phyloP scores from a whole-genome alignment of 768 basidiomycete species.

The Leccinum longicurvipes region DNA sequence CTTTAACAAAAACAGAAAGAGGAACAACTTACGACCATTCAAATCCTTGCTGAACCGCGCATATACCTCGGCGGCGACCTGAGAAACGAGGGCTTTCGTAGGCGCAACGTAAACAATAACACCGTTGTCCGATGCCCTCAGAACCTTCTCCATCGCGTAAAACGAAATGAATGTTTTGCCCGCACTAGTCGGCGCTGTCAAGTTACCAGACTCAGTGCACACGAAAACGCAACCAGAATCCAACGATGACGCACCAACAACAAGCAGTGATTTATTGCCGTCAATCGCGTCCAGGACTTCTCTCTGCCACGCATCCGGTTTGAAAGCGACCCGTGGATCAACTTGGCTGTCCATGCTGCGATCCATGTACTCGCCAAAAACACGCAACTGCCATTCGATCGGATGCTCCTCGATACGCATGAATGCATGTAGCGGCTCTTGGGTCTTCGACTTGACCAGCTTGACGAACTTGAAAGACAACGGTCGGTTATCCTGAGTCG shows the following conservation, averaged over 20 bases:
- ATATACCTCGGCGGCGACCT: conserved; percentile 73
- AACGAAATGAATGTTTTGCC: conserved; percentile 78
- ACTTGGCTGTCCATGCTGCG: conserved; percentile 61
- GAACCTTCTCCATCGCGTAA: conserved; percentile 71
- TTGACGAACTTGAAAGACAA: conserved; percentile 55
- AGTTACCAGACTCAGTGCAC: not conserved
- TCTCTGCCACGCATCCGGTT: conserved; percentile 71
- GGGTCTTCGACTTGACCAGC: conserved; percentile 46
- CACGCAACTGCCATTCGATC: conserved; percentile 62
- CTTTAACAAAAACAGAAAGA: not conserved
- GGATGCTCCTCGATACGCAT: conserved; percentile 58
- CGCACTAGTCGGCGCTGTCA: conserved; percentile 62
- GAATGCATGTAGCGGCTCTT: conserved; percentile 40
- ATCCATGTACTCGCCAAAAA: conserved; percentile 72
- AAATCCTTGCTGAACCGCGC: conserved; percentile 61
- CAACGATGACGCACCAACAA: conserved; percentile 46
- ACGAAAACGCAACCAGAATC: not conserved
- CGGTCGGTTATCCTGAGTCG: conserved; percentile 22
- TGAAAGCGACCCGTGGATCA: conserved; percentile 58
- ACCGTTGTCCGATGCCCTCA: conserved; percentile 61
- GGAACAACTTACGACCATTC: conserved; percentile 41
- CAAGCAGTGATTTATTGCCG: conserved; percentile 53
- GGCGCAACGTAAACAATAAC: conserved; percentile 73
- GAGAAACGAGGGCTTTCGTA: conserved; percentile 69
- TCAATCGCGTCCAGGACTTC: conserved; percentile 65